Evolutionary conservation across 495 filamentous ascomycete species (phyloP), one percentile per base, ranked within the genome.

Genomic region (Aspergillus bertholletiae): DNA sequence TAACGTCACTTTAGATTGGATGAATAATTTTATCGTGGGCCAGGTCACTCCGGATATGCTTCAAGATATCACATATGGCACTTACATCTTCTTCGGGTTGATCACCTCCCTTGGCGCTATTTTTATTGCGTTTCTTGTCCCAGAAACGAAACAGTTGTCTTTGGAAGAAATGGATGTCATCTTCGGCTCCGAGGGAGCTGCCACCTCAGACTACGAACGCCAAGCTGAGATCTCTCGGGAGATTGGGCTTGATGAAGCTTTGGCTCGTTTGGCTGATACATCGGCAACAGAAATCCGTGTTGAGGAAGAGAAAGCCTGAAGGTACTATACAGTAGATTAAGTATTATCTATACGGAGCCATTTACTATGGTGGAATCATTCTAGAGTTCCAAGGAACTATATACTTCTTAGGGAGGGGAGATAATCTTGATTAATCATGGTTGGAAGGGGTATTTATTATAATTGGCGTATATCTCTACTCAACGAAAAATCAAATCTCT

Each of bases 31-130:
- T 58, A 81, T 80, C 53, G 82, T 89, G 49, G 85, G 84, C 17
- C 82, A 86, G 70, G 85, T 88, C n/a, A 89, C 87, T 1, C 86
- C 86, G 0, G 81, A 86, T 59, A 86, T 90, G 85, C 74, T 91
- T 8, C 64, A 69, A 20, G 57, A 67, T 32, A 84, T 89, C 59
- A 76, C 73, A 3, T 90, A 87, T 66, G 87, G 87, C 53, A 88
- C 88, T 11, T 90, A 86, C 56, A 80, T 89, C 41, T 77, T 90
- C 55, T 90, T 90, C 59, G 87, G 85, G 0, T 37, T 84, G 18
- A 66, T 89, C 49, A 87, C 81, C 30, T 81, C 79, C 56, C 57
- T 84, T 6, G 86, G 84, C 68, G 83, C 59, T 51, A 74, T 46
- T 64, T 82, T 80, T 53, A 71, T 77, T 20, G 65, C 46, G 65